Conservation (phyloP, 768 basidiomycete species). For the Amanita thiersii region DNA sequence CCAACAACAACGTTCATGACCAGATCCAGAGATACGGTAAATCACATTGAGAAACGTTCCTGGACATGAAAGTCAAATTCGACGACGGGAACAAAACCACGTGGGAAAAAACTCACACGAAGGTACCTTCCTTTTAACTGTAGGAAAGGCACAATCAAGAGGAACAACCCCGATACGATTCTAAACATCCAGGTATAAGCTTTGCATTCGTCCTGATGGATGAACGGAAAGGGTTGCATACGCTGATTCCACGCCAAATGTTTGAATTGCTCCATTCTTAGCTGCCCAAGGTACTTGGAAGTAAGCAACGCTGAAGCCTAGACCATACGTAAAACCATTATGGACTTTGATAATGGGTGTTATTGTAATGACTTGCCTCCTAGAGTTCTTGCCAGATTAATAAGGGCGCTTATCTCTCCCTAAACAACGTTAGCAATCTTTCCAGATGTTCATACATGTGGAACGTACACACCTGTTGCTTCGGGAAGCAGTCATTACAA, state of each 20-base stretch:
- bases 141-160: conserved; percentile 37
- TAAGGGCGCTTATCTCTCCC: conserved; percentile 56
- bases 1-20: no score
- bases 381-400: conserved; percentile 48
- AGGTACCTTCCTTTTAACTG: conserved; percentile 36
- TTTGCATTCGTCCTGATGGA: background rate
- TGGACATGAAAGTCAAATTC: no score
- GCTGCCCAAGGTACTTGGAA: conserved; percentile 61
- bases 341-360: background rate
- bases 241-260: conserved; percentile 57
- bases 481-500: conserved; percentile 18
- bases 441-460: background rate
- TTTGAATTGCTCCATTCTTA: conserved; percentile 51
- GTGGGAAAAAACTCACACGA: conserved; percentile 36
- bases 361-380: conserved; percentile 27
- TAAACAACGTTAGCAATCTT: conserved; percentile 15
- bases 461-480: conserved; percentile 20
- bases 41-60: no score
- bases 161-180: conserved; percentile 38
- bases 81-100: no score
- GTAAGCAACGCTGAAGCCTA: conserved; percentile 56
- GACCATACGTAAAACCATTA: background rate
- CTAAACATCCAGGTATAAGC: no score
- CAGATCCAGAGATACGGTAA: no score
- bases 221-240: conserved; percentile 20